phyloP scores from a whole-genome alignment of 331 rosid species.

The Cydonia oblonga region DNA sequence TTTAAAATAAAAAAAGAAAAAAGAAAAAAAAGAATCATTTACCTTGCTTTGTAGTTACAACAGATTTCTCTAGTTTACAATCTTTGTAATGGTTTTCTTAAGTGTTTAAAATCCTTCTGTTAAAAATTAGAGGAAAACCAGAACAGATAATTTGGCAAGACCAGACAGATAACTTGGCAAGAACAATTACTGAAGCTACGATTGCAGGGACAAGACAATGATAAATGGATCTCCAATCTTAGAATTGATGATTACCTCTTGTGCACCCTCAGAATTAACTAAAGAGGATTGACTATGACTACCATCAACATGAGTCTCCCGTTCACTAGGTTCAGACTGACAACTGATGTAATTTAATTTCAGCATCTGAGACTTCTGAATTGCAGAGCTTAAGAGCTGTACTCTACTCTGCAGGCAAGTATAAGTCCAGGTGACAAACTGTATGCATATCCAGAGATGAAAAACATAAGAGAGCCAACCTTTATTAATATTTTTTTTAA shows the following conservation, averaged over 20 bases:
- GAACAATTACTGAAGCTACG: not conserved
- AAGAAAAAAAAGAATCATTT: not conserved
- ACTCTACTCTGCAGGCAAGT: constrained; percentile 45
- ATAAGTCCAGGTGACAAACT: constrained; percentile 16
- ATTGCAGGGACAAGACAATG: not conserved
- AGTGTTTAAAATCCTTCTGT: not conserved
- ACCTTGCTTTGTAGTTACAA: not conserved
- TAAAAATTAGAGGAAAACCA: not conserved
- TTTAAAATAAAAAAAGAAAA: too few species aligned
- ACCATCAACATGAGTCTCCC: constrained; percentile 24
- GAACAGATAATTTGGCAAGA: not conserved
- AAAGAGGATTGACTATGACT: constrained; percentile 16
- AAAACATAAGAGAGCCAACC: not conserved
- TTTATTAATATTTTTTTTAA: not conserved
- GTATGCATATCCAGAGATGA: constrained; percentile 9
- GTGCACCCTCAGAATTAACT: constrained; percentile 29
- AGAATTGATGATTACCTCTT: constrained; percentile 31
- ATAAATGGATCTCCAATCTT: not conserved
- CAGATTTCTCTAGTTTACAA: not conserved
- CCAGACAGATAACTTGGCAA: not conserved
- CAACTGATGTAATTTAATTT: constrained; percentile 22
- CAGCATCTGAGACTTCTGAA: constrained; percentile 54
- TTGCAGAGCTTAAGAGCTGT: constrained; percentile 41
- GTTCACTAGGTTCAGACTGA: constrained; percentile 23
- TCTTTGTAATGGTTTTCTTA: not conserved